Evolutionary conservation across 306 rosid genomes (phyloP).

Genomic region (Astragalus membranaceus): DNA sequence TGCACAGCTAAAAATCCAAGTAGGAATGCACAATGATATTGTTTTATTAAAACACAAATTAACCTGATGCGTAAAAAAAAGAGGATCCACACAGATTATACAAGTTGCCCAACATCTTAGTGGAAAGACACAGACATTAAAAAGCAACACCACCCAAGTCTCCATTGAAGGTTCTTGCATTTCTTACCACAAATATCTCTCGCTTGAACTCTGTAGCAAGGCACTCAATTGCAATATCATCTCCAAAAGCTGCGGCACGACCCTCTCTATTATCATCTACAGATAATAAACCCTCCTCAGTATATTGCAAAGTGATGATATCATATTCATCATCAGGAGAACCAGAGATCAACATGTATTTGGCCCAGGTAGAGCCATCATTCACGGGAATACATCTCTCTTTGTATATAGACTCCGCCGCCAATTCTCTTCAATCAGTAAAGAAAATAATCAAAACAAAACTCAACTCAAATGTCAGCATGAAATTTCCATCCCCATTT

Average conservation of each 20-base stretch:
- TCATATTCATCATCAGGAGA: constrained; percentile 74
- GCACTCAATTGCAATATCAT: constrained; percentile 96
- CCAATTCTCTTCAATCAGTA: constrained; percentile 62
- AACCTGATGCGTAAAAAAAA: neutral
- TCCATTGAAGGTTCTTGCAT: constrained; percentile 3
- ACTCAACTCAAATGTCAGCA: neutral
- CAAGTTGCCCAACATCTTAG: neutral
- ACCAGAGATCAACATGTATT: constrained; percentile 93
- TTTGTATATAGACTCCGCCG: constrained; percentile 90
- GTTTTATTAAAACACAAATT: neutral
- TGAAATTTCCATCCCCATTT: constrained; percentile 6
- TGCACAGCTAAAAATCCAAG: neutral
- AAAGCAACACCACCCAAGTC: neutral
- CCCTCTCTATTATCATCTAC: constrained; percentile 86
- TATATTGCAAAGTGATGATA: constrained; percentile 90
- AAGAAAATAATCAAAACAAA: constrained; percentile 14
- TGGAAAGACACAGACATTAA: neutral
- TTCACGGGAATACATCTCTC: constrained; percentile 78
- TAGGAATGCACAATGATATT: neutral
- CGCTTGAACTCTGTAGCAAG: constrained; percentile 96
- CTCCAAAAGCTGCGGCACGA: constrained; percentile 96
- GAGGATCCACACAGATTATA: neutral
- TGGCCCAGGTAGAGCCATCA: constrained; percentile 90
- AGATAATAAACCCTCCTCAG: constrained; percentile 85
- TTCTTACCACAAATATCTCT: constrained; percentile 86